Base-by-base conservation (phyloP, 768 basidiomycete genomes). In the Termitomyces sp. region DNA sequence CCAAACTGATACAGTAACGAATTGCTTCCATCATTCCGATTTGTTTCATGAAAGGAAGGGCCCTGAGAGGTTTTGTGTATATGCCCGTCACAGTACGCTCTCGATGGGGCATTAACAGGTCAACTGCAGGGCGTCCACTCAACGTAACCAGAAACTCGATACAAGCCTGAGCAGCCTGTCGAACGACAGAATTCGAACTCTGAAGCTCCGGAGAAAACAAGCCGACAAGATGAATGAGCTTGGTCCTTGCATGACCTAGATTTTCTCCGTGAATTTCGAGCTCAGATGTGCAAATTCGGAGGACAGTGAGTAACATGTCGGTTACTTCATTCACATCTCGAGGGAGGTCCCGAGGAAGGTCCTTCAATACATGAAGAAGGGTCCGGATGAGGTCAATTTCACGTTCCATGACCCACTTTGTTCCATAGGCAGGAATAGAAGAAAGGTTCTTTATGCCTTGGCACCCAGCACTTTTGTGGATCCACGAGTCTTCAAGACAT, bases 21-120 rank as follows among this genome's bases (percentile, higher is more conserved):
- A 98, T 86, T 18, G 94, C 94, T 66, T 98, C 97, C 59, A 98
- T 94, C 83, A 98, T 95, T 33, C 95, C 97, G 58, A 98, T 97
- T 71, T 98, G 97, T 66, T 93, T 93, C 16, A 89, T 81, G 70
- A 98, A 95, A 1, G 95, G 95, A 27, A 99, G 81, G 0, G 97
- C 97, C 54, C 97, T 82, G 20, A 99, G 81, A 13, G 97, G 97
- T 68, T 98, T 98, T n/a, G 91, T 92, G 75, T 90, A 98, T 63
- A 99, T 95, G 2, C 89, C 84, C 18, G 85, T 83, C 41, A 98
- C 79, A 75, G 98, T 87, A 33, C 93, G 86, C 62, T 95, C 93
- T 49, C 93, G 88, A 66, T 95, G 89, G 16, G 84, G 90, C 70
- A 82, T 75, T 50, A 99, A 77, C n/a, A 98, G 77, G 46, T 95